Evolutionary conservation across 2,329 filamentous ascomycete species (phyloP).

Genomic region (Aspergillus candidus): DNA sequence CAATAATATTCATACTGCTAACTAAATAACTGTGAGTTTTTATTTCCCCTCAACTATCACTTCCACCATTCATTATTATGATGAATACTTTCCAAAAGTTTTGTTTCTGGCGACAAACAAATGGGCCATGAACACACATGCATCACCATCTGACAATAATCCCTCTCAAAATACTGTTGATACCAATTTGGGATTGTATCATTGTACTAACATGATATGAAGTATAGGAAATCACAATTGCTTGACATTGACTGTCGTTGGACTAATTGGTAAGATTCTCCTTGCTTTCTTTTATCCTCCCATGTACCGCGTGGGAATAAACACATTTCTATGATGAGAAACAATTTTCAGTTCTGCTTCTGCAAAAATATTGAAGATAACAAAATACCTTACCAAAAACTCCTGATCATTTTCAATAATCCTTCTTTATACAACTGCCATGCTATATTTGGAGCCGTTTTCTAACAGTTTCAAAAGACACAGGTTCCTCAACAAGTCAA

Average conservation of each 20-base stretch:
- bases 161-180: constrained; percentile 2
- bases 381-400: constrained; percentile 52
- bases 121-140: constrained; percentile 57
- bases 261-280: constrained; percentile 12
- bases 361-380: constrained; percentile 54
- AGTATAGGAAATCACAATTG: background rate
- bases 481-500: constrained; percentile 4
- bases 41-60: background rate
- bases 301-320: background rate
- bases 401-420: constrained; percentile 36
- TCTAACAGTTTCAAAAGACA: constrained; percentile 13
- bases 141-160: constrained; percentile 52
- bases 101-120: constrained; percentile 48
- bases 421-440: background rate
- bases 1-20: constrained; percentile 6
- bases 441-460: constrained; percentile 7
- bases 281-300: constrained; percentile 3
- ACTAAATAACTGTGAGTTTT: constrained; percentile 21
- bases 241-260: background rate
- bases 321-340: constrained; percentile 41
- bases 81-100: constrained; percentile 48
- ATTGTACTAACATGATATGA: constrained; percentile 7
- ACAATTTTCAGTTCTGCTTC: constrained; percentile 58
- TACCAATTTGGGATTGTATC: constrained; percentile 1
- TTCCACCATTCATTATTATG: constrained; percentile 28